Evolutionary conservation across 352 stramenopile species (phyloP), one percentile per base, ranked within the genome.

Genomic region (Aphanomyces astaci): DNA sequence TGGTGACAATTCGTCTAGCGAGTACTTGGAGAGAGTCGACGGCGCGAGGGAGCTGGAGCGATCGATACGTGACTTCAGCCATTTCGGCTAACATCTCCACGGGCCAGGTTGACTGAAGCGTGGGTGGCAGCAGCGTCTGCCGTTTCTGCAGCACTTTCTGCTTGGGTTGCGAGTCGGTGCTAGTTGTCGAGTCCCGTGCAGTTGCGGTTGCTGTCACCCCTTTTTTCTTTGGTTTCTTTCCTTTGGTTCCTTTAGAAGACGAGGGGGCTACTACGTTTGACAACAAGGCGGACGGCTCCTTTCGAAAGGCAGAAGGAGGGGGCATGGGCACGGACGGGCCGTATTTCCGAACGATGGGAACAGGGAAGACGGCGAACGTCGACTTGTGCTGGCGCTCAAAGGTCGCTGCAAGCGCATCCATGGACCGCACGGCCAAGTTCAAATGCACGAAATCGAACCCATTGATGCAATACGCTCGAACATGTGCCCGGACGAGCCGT

Each of bases 51-150:
- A 68, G 15, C 17, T 36, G 43, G 39, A 45, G 30, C 10, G 43
- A 45, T 5, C 62, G 46, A 32, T 68, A 68, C 10, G 36, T 25
- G 13, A 68, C 62, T 33, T 68, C 62, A 3, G 62, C 40, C 25
- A 60, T 36, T 28, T 68, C 56, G 7, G 27, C 22, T 2, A 68
- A 25, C 5, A 68, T 17, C 13, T 68, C 39, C 28, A 59, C 33
- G 9, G 39, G 28, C 40, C 28, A 40, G 19, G 30, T n/a, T 17
- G n/a, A 1, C 11, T 49, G n/a, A 31, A 48, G 1, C n/a, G 36
- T 53, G 36, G 36, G 15, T 43, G 7, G 36, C 36, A 43, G 15
- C 15, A 4, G 24, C 17, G 3, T 59, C 1, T 1, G 24, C 15
- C 36, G 36, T 43, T 43, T 43, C 15, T 5, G 7, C 15, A 15